Percentiles rank a stretch among this genome's conserved stretches.
Conservation (phyloP, 345 rosid genomes). For the Aquilaria malaccensis region DNA sequence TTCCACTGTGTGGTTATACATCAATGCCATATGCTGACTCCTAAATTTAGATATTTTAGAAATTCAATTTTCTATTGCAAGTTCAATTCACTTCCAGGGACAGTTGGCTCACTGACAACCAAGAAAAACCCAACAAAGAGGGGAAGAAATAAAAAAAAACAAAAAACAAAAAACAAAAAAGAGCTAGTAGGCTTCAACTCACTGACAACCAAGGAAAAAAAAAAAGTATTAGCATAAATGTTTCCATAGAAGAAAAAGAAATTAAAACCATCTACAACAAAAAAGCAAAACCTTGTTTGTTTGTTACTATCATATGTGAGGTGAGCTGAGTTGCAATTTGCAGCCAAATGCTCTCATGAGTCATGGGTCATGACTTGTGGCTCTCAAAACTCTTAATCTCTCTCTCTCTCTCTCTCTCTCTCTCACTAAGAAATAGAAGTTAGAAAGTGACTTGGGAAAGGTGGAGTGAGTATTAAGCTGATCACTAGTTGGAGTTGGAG, state of each 20-base stretch:
- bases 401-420: conserved; percentile 4
- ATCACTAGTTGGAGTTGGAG: conserved; percentile 15
- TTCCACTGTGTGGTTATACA: conserved; percentile 2
- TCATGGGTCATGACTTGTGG: conserved; percentile 17
- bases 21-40: conserved; percentile 1
- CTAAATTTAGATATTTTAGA: background rate
- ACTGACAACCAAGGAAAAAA: conserved; percentile 23
- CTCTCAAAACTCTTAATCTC: conserved; percentile 6
- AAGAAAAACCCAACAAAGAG: conserved; percentile 17
- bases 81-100: conserved; percentile 9
- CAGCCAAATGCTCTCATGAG: conserved; percentile 18
- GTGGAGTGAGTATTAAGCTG: conserved; percentile 52
- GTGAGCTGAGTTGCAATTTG: conserved; percentile 20
- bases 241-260: too few relatives aligned
- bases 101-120: conserved; percentile 42
- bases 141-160: background rate
- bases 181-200: conserved; percentile 15
- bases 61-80: background rate
- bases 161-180: background rate
- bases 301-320: conserved; percentile 19
- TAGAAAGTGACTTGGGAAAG: conserved; percentile 21
- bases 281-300: conserved; percentile 2
- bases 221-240: too few relatives aligned
- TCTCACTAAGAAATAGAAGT: background rate
- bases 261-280: too few relatives aligned